Percentiles rank a stretch among this genome's conserved stretches.
These are phyloP conservation scores for Globisporangium yorkense DNA, from an alignment of 352 stramenopile genomes.

Conservation along the genomic window DNA sequence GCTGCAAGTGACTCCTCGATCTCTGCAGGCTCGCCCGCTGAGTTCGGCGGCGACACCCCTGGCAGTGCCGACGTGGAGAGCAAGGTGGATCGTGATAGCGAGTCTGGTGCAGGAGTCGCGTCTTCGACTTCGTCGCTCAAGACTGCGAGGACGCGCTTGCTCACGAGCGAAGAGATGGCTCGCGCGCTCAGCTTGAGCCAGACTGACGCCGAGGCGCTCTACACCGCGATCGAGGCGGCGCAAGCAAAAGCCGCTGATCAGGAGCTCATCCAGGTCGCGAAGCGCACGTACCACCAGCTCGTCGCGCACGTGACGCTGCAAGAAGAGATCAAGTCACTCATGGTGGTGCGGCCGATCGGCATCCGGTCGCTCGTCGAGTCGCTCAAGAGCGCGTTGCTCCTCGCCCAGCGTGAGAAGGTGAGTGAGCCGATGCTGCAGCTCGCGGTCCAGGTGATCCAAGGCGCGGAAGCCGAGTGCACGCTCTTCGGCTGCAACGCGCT, in stretches of 20 bases:
- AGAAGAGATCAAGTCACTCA: conserved; percentile 74
- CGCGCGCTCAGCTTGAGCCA: conserved; percentile 48
- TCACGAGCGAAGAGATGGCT: conserved; percentile 38
- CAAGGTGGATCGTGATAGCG: background rate
- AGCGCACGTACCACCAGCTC: conserved; percentile 63
- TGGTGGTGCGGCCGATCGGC: conserved; percentile 62
- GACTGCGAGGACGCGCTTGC: conserved; percentile 6
- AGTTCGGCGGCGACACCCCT: background rate
- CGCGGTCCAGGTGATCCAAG: conserved; percentile 57
- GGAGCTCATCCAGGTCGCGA: conserved; percentile 40
- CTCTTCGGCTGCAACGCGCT: conserved; percentile 72
- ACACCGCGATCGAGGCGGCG: conserved; percentile 64
- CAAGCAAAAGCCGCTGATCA: conserved; percentile 55
- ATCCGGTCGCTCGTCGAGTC: conserved; percentile 61
- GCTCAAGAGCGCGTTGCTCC: conserved; percentile 46
- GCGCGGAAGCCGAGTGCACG: conserved; percentile 71
- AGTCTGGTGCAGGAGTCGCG: background rate
- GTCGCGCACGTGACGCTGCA: conserved; percentile 64
- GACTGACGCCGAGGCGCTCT: conserved; percentile 68
- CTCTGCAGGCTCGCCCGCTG: background rate
- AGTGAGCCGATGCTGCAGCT: conserved; percentile 47
- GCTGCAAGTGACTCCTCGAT: background rate
- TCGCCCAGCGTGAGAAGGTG: conserved; percentile 44
- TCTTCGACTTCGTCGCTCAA: background rate
- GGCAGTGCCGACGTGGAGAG: background rate